A percentile compares a stretch with the other conserved stretches of the same genome.
Conservation (phyloP, 2,329 filamentous ascomycete species). For the Macrophomina pseudophaseolina region DNA sequence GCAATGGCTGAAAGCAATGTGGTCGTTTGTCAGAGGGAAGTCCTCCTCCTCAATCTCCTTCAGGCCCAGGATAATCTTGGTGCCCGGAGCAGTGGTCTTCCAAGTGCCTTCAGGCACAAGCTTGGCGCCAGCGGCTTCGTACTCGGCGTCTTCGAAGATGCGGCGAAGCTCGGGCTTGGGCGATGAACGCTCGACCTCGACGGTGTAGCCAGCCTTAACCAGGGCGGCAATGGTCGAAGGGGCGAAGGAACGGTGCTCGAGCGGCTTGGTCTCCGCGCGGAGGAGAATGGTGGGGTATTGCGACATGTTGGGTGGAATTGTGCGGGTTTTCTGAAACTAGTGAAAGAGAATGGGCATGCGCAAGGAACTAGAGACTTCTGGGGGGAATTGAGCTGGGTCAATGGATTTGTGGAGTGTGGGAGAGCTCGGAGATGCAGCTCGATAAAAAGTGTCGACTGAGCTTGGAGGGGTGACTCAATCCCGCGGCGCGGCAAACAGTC, state of each 20-base stretch:
- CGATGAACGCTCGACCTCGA: conserved; percentile 47
- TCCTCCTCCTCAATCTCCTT: conserved; percentile 49
- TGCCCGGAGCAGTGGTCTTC: conserved; percentile 41
- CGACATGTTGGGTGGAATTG: conserved; percentile 24
- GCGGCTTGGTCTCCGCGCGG: conserved; percentile 48
- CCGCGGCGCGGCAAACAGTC: background rate
- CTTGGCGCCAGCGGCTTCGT: conserved; percentile 44
- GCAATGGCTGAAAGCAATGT: conserved; percentile 50
- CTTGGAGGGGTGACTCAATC: conserved; percentile 23
- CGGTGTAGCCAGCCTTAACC: conserved; percentile 47
- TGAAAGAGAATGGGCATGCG: background rate
- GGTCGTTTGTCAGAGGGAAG: conserved; percentile 46
- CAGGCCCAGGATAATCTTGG: conserved; percentile 49
- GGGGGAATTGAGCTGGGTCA: background rate
- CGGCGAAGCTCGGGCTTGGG: conserved; percentile 44
- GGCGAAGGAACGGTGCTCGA: conserved; percentile 49
- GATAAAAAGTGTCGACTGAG: conserved; percentile 23
- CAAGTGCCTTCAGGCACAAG: conserved; percentile 46
- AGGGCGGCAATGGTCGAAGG: conserved; percentile 48
- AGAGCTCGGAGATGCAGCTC: background rate
- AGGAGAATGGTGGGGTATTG: conserved; percentile 47
- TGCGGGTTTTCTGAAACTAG: background rate
- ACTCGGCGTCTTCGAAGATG: conserved; percentile 50
- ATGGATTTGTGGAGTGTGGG: background rate
- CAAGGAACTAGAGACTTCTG: background rate